Base-by-base conservation (phyloP, 495 filamentous ascomycete genomes). In the Daldinia decipiens region DNA sequence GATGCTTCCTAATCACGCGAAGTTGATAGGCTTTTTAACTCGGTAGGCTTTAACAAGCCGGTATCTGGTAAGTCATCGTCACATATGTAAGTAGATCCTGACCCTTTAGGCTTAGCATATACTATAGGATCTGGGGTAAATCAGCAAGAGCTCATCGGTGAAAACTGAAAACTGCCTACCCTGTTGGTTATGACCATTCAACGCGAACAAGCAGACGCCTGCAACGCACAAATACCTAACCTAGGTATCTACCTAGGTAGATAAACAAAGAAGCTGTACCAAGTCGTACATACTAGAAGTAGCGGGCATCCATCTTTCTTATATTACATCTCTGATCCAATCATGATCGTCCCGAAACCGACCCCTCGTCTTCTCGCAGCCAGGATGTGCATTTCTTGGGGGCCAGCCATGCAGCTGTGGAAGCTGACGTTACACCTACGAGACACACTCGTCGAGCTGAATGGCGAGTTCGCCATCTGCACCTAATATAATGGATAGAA, bases 381-480 rank as follows among this genome's bases (percentile, higher is more conserved):
- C 27, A 45, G 45, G 40, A 56, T 54, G 19, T 39, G 29, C 27
- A 57, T n/a, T 65, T 67, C 36, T 68, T 72, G 65, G 70, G 70
- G 64, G 65, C 70, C 15, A 45, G 6, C 55, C 38, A 65, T 72
- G 70, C 59, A 65, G 21, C 60, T 56, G 26, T 34, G 36, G 45
- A 32, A 45, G 64, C 65, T 65, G 70, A 65, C 50, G 70, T 72
- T 72, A 38, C 70, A 72, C 65, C 4, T 53, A 55, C 59, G 60
- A 61, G 54, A 68, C 56, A 59, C 52, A 56, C 51, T 38, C 65
- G 38, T 68, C 47, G 39, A 72, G 60, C 65, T 72, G 64, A 68
- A 62, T 72, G 70, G 65, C 31, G 31, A 65, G 17, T 53, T 55
- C 59, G 51, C 43, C 56, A 61, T 63, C 63, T 57, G 64, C 65